These are phyloP conservation scores for Atkinsonella texensis DNA, from an alignment of 2,329 filamentous ascomycete genomes.

Conservation along the genomic window DNA sequence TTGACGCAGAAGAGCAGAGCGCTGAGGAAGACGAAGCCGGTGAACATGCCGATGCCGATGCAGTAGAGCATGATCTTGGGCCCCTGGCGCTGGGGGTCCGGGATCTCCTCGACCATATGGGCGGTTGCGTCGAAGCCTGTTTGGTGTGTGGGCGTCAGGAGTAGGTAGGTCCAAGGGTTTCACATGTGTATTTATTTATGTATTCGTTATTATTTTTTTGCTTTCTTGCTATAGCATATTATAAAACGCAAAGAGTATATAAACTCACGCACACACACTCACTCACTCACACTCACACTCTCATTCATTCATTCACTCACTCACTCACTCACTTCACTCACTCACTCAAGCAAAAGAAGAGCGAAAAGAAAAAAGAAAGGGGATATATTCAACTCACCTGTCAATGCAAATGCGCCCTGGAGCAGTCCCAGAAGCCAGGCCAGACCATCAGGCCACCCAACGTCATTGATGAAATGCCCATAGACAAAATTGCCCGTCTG, in stretches of 20 bases:
- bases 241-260: too few relatives aligned
- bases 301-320: too few relatives aligned
- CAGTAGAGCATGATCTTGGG: conserved; percentile 57
- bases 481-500: conserved; percentile 55
- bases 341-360: not conserved
- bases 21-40: conserved; percentile 50
- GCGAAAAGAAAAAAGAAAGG: not conserved
- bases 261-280: too few relatives aligned
- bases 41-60: conserved; percentile 50
- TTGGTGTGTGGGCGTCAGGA: too few relatives aligned
- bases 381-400: conserved; percentile 12
- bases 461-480: conserved; percentile 53
- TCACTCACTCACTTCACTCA: too few relatives aligned
- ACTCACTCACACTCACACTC: too few relatives aligned
- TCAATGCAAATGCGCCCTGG: conserved; percentile 37
- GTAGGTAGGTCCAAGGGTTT: too few relatives aligned
- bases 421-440: conserved; percentile 44
- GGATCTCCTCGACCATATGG: conserved; percentile 46
- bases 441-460: conserved; percentile 57
- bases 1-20: conserved; percentile 52
- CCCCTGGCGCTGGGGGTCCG: conserved; percentile 43
- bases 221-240: too few relatives aligned
- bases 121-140: conserved; percentile 34
- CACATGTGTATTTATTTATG: too few relatives aligned
- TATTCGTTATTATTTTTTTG: too few relatives aligned